Conservation (phyloP, 805 yeast genomes). For the Barnettozyma sucrosica region DNA sequence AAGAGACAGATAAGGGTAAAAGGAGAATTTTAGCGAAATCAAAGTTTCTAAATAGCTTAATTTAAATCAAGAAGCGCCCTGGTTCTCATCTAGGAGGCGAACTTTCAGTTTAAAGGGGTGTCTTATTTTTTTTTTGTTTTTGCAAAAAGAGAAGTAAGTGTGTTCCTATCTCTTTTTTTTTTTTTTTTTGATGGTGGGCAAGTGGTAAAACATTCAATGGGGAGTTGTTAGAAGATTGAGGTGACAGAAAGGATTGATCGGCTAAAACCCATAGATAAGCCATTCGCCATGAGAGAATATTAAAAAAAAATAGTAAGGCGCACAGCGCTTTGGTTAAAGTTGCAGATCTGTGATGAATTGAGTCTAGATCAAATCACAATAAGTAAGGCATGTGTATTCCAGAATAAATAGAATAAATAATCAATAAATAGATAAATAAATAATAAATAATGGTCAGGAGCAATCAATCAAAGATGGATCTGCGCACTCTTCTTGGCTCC, state of each 20-base stretch:
- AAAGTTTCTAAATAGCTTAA: neutral
- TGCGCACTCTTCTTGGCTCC: slow-evolving; percentile 9
- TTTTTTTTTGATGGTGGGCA: too few species aligned
- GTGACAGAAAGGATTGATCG: too few species aligned
- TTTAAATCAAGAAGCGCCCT: neutral
- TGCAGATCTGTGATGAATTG: too few species aligned
- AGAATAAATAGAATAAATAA: neutral
- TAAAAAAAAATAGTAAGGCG: too few species aligned
- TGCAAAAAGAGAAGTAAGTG: neutral
- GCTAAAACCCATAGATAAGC: too few species aligned
- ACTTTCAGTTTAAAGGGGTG: neutral
- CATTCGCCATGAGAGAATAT: too few species aligned
- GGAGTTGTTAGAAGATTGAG: too few species aligned
- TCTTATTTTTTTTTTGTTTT: too few species aligned
- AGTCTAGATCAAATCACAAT: neutral
- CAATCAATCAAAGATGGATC: slow-evolving; percentile 10
- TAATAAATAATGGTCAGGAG: neutral
- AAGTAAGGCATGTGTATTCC: neutral
- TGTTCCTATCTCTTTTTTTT: too few species aligned
- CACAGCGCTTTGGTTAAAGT: too few species aligned
- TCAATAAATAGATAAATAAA: neutral
- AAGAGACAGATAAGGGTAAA: too few species aligned
- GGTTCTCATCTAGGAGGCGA: neutral
- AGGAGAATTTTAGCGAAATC: neutral
- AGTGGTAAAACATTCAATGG: too few species aligned